Evolutionary conservation across 1,284 basidiomycete genomes (phyloP).

Genomic region (Puccinia horiana): DNA sequence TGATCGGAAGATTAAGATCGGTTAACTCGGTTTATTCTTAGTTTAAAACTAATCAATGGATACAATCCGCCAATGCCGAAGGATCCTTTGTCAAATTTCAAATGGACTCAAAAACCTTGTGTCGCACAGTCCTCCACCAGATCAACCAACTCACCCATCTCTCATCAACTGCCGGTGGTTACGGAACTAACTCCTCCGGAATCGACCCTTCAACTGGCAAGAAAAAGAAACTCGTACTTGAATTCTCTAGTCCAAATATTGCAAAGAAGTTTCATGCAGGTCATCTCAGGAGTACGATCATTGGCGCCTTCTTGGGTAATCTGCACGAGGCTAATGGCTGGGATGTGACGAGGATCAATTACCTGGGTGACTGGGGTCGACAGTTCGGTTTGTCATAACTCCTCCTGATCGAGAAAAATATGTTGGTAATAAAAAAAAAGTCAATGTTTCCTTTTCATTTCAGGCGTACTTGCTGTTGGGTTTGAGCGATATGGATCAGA

Average conservation of each 20-base stretch:
- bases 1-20: constrained; percentile 1
- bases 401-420: not conserved
- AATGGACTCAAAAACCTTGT: constrained; percentile 71
- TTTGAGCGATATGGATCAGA: constrained; percentile 88
- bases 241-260: constrained; percentile 97
- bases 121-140: constrained; percentile 75
- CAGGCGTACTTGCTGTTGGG: constrained; percentile 85
- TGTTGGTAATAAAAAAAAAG: constrained; percentile 8
- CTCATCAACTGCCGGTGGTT: constrained; percentile 50
- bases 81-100: constrained; percentile 82
- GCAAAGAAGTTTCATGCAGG: constrained; percentile 99
- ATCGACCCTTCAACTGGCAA: constrained; percentile 48
- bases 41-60: constrained; percentile 61
- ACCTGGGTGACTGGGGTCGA: constrained; percentile 65
- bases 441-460: constrained; percentile 60
- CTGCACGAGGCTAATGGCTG: constrained; percentile 90
- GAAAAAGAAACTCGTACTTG: constrained; percentile 76
- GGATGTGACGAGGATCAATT: constrained; percentile 88
- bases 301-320: constrained; percentile 90
- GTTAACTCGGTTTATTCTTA: constrained; percentile 60
- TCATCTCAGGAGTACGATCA: constrained; percentile 93
- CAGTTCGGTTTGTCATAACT: constrained; percentile 58
- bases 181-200: constrained; percentile 47
- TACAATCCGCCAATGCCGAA: constrained; percentile 70
- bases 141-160: constrained; percentile 73